Evolutionary conservation across 768 basidiomycete genomes (phyloP).

Genomic region (Boletellus emodensis): DNA sequence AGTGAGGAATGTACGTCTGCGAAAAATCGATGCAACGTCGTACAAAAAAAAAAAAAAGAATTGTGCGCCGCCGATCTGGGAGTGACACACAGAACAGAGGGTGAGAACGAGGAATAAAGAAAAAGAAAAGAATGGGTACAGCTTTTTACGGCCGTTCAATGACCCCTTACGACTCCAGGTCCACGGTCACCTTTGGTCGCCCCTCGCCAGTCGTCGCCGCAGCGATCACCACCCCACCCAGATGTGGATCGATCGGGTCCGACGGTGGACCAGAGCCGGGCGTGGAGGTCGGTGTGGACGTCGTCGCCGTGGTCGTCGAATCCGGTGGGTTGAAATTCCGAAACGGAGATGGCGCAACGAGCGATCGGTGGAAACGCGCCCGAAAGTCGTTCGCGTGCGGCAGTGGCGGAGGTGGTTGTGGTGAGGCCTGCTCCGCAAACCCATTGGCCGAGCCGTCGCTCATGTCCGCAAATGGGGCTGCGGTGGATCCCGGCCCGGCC

Average conservation of each 20-base stretch:
- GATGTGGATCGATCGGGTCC: constrained; percentile 32
- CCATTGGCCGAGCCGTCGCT: constrained; percentile 28
- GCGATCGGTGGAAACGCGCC: constrained; percentile 59
- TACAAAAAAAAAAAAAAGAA: neutral
- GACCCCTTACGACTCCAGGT: constrained; percentile 26
- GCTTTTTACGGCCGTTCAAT: constrained; percentile 14
- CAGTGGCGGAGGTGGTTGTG: constrained; percentile 5
- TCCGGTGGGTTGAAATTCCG: constrained; percentile 29
- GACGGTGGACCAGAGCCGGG: constrained; percentile 32
- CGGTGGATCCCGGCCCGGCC: constrained; percentile 21
- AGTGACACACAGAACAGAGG: too few relatives aligned
- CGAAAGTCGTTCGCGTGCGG: constrained; percentile 52
- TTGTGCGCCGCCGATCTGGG: too few relatives aligned
- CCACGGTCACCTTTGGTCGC: constrained; percentile 22
- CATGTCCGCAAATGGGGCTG: constrained; percentile 30
- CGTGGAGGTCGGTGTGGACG: constrained; percentile 33
- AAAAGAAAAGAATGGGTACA: too few relatives aligned
- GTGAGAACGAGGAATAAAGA: too few relatives aligned
- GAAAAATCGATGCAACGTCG: neutral
- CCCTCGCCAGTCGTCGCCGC: constrained; percentile 15
- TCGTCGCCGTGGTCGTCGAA: constrained; percentile 26
- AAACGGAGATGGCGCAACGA: constrained; percentile 61
- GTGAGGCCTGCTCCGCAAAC: constrained; percentile 23
- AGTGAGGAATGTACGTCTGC: too few relatives aligned
- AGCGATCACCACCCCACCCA: constrained; percentile 23